Evolutionary conservation across 2,329 filamentous ascomycete genomes (phyloP).

Genomic region (Trichoderma harzianum): DNA sequence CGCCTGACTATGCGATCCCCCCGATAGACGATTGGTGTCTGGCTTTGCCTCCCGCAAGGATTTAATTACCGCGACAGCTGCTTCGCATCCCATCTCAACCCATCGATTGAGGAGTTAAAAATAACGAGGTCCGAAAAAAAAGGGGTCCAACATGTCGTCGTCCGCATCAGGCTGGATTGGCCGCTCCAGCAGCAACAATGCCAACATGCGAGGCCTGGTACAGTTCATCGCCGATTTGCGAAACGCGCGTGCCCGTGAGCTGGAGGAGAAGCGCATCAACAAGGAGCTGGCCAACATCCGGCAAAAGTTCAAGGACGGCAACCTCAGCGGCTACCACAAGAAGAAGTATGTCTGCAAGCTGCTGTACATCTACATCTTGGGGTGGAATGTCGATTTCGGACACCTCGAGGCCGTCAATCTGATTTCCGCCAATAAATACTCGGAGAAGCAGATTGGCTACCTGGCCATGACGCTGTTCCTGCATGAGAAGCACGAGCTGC

Average conservation of each 20-base stretch:
- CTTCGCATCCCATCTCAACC: background rate
- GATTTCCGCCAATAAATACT: slow-evolving; percentile 95
- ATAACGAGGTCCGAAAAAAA: background rate
- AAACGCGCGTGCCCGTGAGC: slow-evolving; percentile 88
- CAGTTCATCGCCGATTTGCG: slow-evolving; percentile 97
- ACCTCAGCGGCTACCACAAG: slow-evolving; percentile 92
- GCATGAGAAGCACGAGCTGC: slow-evolving; percentile 92
- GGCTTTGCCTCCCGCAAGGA: slow-evolving; percentile 21
- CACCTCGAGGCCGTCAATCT: slow-evolving; percentile 97
- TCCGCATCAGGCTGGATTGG: slow-evolving; percentile 60
- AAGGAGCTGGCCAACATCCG: slow-evolving; percentile 98
- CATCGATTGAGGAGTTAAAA: background rate
- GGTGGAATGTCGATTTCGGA: slow-evolving; percentile 98
- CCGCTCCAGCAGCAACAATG: slow-evolving; percentile 62
- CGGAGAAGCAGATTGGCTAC: slow-evolving; percentile 98
- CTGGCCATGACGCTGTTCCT: slow-evolving; percentile 95
- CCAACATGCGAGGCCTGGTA: slow-evolving; percentile 78
- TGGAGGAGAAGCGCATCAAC: slow-evolving; percentile 99
- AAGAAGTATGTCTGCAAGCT: slow-evolving; percentile 99
- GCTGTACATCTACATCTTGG: slow-evolving; percentile 97
- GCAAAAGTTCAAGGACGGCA: slow-evolving; percentile 97
- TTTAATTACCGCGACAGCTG: background rate
- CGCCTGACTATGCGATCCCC: slow-evolving; percentile 33
- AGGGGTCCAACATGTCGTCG: slow-evolving; percentile 48
- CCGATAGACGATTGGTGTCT: slow-evolving; percentile 28